These are phyloP conservation scores for Trifolium dubium DNA, from an alignment of 306 rosid genomes.

Conservation along the genomic window DNA sequence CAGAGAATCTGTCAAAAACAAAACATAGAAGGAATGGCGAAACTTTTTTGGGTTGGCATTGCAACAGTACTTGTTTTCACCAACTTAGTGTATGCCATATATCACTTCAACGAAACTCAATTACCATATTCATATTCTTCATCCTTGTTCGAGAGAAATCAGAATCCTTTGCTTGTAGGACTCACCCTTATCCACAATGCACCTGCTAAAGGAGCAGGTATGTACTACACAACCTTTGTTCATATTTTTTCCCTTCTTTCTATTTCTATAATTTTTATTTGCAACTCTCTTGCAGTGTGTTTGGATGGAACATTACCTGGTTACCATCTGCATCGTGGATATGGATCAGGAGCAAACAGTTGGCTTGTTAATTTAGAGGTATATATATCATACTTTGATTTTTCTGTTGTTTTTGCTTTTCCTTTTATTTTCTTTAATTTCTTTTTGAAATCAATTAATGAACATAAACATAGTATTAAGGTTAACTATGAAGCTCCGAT, in stretches of 20 bases:
- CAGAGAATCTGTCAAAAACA: too few relatives aligned
- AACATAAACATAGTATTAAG: too few relatives aligned
- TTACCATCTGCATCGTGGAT: conserved; percentile 83
- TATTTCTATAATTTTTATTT: background rate
- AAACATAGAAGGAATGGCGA: conserved; percentile 46
- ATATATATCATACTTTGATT: background rate
- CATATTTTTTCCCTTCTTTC: background rate
- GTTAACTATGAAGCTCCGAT: too few relatives aligned
- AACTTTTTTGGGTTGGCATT: conserved; percentile 54
- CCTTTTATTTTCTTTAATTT: background rate
- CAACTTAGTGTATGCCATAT: conserved; percentile 53
- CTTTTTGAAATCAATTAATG: too few relatives aligned
- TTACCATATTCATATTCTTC: background rate
- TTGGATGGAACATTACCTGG: conserved; percentile 96
- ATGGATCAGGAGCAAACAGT: conserved; percentile 82
- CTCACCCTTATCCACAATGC: conserved; percentile 87
- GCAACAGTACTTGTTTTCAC: conserved; percentile 47
- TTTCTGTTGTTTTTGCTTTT: background rate
- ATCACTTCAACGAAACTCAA: conserved; percentile 58
- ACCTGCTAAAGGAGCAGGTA: conserved; percentile 83
- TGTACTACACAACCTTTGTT: background rate
- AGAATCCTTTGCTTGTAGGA: conserved; percentile 59
- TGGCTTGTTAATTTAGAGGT: conserved; percentile 99
- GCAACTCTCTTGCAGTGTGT: conserved; percentile 62
- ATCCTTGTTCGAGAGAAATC: conserved; percentile 35